Evolutionary conservation across 495 filamentous ascomycete genomes (phyloP), one percentile per base, ranked within the genome.

Genomic region (Ramalina intermedia): DNA sequence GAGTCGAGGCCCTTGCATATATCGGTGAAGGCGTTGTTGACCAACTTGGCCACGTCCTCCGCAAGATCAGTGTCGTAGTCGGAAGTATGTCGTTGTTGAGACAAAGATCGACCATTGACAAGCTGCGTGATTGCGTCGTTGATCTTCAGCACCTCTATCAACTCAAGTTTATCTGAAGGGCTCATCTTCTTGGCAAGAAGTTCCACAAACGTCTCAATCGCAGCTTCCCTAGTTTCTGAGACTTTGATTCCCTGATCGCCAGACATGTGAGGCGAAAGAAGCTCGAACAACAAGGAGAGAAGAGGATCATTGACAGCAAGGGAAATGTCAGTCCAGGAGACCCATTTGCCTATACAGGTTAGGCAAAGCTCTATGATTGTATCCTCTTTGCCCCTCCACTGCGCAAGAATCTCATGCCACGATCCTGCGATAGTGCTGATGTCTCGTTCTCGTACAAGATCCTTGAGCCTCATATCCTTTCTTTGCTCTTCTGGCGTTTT

Each of bases 171-270:
- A 66, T 96, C 88, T 29, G 73, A 69, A 2, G 87, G 69, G 58
- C 84, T 85, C 91, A 99, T 99, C 69, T 96, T 96, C 72, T 99
- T 99, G 58, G 80, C 83, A 42, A 94, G 82, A 51, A 94, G 94
- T 65, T 96, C 88, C 8, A 85, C 91, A 61, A 99, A 85, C 35
- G 89, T 83, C 59, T 91, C 85, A 56, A 96, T 82, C 27, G 90
- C 89, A 4, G 86, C 82, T 66, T 93, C 83, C 39, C 87, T 74
- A 41, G 90, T 79, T 55, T 78, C 81, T 52, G 87, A 84, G 53
- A 87, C 78, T 3, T 69, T 68, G 24, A 71, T 61, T 41, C 71
- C 68, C 45, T 60, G 66, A 44, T 59, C 67, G 8, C 52, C 52
- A 2, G 62, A 48, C 42, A 61, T 67, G 41, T 74, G 73, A 55